A percentile compares a stretch with the other conserved stretches of the same genome.
Evolutionary conservation across 2,329 filamentous ascomycete species (phyloP).

Genomic region (Chaetomiaceae sp.): DNA sequence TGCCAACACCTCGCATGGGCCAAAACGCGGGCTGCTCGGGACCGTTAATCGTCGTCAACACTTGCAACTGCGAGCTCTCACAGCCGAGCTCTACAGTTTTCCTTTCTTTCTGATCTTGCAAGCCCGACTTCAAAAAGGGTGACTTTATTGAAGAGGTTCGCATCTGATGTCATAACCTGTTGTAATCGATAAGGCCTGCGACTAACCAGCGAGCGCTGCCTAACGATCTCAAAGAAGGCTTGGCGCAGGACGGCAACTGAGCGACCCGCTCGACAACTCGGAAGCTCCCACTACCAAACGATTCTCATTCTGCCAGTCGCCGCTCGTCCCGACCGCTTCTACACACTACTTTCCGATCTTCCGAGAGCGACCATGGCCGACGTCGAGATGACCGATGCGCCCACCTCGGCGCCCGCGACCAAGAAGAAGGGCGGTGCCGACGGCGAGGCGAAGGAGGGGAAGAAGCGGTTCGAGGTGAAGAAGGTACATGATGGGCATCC

Average conservation of each 20-base stretch:
- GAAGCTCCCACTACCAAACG: not conserved
- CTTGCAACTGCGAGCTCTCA: not conserved
- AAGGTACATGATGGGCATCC: slow-evolving; percentile 58
- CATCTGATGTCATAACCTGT: slow-evolving; percentile 6
- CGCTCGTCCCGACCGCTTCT: not conserved
- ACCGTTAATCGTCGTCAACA: too few species aligned
- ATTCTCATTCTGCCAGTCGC: not conserved
- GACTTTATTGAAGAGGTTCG: not conserved
- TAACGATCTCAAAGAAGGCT: not conserved
- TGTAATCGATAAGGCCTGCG: slow-evolving; percentile 5
- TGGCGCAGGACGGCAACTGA: not conserved
- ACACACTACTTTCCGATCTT: fast-evolving
- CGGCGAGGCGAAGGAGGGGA: slow-evolving; percentile 48
- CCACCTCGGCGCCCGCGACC: slow-evolving; percentile 52
- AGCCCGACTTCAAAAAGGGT: not conserved
- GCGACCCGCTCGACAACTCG: not conserved
- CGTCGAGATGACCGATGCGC: slow-evolving; percentile 92
- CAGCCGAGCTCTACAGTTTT: not conserved
- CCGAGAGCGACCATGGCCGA: slow-evolving; percentile 70
- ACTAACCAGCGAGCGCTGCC: slow-evolving; percentile 12
- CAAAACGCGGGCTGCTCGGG: not conserved
- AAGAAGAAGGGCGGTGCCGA: slow-evolving; percentile 45
- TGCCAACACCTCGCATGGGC: not conserved
- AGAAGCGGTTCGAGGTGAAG: slow-evolving; percentile 98
- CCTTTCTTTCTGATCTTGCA: not conserved